Evolutionary conservation across 2,329 filamentous ascomycete genomes (phyloP), one percentile per base, ranked within the genome.

Genomic region (Lasiodiplodia citricola): DNA sequence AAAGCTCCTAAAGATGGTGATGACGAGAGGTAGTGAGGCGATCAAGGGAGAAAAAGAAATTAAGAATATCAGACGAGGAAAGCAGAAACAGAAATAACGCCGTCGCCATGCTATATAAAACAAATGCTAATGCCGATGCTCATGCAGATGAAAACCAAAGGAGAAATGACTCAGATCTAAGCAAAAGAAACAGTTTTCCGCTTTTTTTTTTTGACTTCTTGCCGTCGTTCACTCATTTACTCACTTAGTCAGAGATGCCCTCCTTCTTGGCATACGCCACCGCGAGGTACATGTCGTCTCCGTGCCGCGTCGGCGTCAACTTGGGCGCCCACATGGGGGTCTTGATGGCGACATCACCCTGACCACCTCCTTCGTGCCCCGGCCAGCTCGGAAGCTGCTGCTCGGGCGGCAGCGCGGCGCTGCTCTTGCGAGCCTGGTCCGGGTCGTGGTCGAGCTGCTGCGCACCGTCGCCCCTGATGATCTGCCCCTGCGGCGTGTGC

Each of bases 221-320:
- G 23, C 58, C 58, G 14, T 51, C 44, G 11, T 11, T 44, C 28
- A 62, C 25, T 28, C 18, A 35, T 38, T 28, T 23, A 5, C 13
- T n/a, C 56, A 44, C 56, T 44, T 21, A 60, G 4, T 16, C 44
- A 18, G 56, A 25, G 16, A 63, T 64, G 8, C 60, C 60, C 44
- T 64, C 60, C n/a, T 28, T 23, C 25, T 28, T 64, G 18, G 58
- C 62, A 70, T 75, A 76, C 51, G 71, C 70, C n/a, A 85, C 83
- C 41, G 76, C 76, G 54, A 85, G 74, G 51, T 86, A 90, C 69
- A 92, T 74, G 75, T 92, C 89, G 31, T 90, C 87, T 0, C 91
- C 90, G 60, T 88, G 84, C 70, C 89, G 81, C 68, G 88, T 89
- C 2, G 91, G 91, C 56, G 90, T 92, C 73, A 92, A 74, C 72